A percentile compares a stretch with the other conserved stretches of the same genome.
These are phyloP conservation scores for Neofusicoccum sp. DNA, from an alignment of 2,329 filamentous ascomycete species.

Conservation along the genomic window DNA sequence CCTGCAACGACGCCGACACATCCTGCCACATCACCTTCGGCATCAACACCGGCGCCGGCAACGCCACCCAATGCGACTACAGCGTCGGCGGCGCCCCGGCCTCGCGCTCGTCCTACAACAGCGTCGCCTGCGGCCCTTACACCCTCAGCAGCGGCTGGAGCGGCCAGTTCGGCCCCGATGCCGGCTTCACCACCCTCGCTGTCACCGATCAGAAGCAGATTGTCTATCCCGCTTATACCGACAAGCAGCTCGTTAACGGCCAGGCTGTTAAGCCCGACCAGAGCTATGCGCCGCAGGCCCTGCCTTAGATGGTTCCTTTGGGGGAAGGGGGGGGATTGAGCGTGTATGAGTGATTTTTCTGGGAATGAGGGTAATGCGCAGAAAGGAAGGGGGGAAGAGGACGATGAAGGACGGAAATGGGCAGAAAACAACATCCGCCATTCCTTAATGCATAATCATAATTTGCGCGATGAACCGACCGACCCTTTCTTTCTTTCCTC, in stretches of 20 bases:
- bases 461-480: not conserved
- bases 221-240: constrained; percentile 11
- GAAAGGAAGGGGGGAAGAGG: not conserved
- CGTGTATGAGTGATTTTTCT: not conserved
- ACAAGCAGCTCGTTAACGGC: constrained; percentile 14
- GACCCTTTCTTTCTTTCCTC: not conserved
- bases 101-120: not conserved
- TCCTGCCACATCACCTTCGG: constrained; percentile 13
- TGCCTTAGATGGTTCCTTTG: not conserved
- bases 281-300: constrained; percentile 14
- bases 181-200: constrained; percentile 10
- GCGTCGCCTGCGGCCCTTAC: constrained; percentile 9
- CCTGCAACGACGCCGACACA: not conserved
- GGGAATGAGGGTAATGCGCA: not conserved
- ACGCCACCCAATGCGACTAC: not conserved
- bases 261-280: constrained; percentile 6
- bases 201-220: constrained; percentile 8
- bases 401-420: not conserved
- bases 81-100: constrained; percentile 5
- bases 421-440: not conserved
- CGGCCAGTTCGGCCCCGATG: constrained; percentile 13
- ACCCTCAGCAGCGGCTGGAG: constrained; percentile 1
- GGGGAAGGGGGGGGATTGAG: not conserved
- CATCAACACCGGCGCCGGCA: constrained; percentile 2
- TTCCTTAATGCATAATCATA: not conserved